phyloP scores from a whole-genome alignment of 2,329 filamentous ascomycete genomes.

The Neonectria coccinea region DNA sequence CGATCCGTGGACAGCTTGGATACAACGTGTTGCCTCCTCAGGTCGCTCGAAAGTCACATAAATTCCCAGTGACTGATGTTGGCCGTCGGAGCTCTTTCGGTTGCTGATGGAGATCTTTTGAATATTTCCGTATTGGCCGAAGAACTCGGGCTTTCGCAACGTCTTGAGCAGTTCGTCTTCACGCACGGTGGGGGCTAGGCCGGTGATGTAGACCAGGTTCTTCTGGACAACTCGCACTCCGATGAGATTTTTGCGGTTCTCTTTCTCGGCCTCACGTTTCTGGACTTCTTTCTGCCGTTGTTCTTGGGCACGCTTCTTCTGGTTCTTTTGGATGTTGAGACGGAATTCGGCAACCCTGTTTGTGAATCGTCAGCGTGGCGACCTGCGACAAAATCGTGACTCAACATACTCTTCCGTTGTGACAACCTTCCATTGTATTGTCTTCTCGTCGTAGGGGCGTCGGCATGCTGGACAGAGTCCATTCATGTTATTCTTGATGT shows the following conservation, averaged over 20 bases:
- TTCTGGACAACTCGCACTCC: slow-evolving; percentile 97
- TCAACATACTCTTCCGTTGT: slow-evolving; percentile 89
- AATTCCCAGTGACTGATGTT: slow-evolving; percentile 91
- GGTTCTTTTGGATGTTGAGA: slow-evolving; percentile 85
- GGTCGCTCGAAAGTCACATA: slow-evolving; percentile 98
- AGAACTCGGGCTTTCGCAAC: slow-evolving; percentile 90
- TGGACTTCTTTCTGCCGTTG: slow-evolving; percentile 93
- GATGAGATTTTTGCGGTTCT: slow-evolving; percentile 94
- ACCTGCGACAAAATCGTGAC: slow-evolving; percentile 14
- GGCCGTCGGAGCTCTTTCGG: slow-evolving; percentile 79
- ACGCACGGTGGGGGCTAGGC: slow-evolving; percentile 88
- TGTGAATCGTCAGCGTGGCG: slow-evolving; percentile 37
- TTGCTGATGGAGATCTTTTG: slow-evolving; percentile 99
- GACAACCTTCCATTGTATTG: slow-evolving; percentile 96
- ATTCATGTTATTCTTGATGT: slow-evolving; percentile 98
- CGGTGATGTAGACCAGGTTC: slow-evolving; percentile 98
- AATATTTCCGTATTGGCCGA: slow-evolving; percentile 98
- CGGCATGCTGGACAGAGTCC: slow-evolving; percentile 97
- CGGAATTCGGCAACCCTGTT: slow-evolving; percentile 78
- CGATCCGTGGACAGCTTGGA: slow-evolving; percentile 91
- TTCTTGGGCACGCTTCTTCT: slow-evolving; percentile 87
- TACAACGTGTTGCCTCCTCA: slow-evolving; percentile 89
- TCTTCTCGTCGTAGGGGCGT: slow-evolving; percentile 94
- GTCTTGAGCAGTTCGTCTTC: slow-evolving; percentile 95
- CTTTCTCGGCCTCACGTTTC: slow-evolving; percentile 94